phyloP scores from a whole-genome alignment of 2,329 filamentous ascomycete species.

The Trichoderma brevicompactum region DNA sequence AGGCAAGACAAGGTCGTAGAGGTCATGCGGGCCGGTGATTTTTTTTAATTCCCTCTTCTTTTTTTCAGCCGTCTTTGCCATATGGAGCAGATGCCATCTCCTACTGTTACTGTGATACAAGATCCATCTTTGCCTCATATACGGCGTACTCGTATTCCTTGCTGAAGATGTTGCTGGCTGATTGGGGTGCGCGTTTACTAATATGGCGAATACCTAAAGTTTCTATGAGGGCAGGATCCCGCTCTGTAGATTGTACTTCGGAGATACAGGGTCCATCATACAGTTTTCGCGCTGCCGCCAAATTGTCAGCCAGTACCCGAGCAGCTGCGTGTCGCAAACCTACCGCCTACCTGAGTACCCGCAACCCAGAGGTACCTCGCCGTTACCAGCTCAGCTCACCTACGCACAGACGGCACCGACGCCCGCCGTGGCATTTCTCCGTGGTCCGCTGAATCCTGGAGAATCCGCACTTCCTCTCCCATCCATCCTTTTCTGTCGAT shows the following conservation, averaged over 20 bases:
- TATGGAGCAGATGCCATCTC: not conserved
- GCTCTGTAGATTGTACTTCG: not conserved
- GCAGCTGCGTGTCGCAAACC: not conserved
- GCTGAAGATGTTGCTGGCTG: not conserved
- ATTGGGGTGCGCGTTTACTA: not conserved
- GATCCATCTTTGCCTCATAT: not conserved
- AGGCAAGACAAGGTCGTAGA: not conserved
- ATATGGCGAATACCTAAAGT: not conserved
- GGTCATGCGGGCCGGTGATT: not conserved
- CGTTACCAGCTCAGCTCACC: not conserved
- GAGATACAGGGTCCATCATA: not conserved
- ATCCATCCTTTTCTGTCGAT: slow-evolving; percentile 8
- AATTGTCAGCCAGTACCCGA: not conserved
- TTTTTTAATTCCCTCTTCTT: not conserved
- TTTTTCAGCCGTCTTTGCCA: not conserved
- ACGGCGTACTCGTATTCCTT: not conserved
- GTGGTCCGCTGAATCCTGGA: slow-evolving; percentile 9
- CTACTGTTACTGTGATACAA: not conserved
- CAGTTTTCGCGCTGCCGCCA: not conserved
- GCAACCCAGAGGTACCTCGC: not conserved
- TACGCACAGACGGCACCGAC: slow-evolving; percentile 8
- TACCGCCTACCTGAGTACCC: not conserved
- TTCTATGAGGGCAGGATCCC: not conserved
- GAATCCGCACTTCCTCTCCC: not conserved
- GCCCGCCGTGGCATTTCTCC: slow-evolving; percentile 11